Percentiles rank a stretch among this genome's conserved stretches.
Conservation (phyloP, 1,284 basidiomycete genomes). For the Pterulicium gracile region DNA sequence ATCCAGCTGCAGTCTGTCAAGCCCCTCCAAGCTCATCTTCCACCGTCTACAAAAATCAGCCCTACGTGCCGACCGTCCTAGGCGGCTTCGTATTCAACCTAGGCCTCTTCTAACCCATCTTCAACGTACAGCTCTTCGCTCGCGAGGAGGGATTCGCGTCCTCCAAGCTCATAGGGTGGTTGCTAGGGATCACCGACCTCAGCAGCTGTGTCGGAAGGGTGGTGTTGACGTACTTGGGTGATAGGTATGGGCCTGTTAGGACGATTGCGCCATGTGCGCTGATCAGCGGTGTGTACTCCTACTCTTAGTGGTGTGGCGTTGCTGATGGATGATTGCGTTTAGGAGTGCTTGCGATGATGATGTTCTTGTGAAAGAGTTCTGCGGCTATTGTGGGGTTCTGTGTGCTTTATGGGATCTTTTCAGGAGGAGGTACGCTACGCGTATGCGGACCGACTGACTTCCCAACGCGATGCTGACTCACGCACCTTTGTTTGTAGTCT, state of each 20-base stretch:
- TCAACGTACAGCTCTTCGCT: slow-evolving; percentile 19
- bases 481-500: too few relatives aligned
- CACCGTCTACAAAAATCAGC: slow-evolving; percentile 5
- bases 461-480: too few relatives aligned
- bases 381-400: slow-evolving; percentile 16
- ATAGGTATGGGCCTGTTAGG: slow-evolving; percentile 15
- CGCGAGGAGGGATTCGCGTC: slow-evolving; percentile 12
- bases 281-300: slow-evolving; percentile 10
- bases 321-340: neutral
- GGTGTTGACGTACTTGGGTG: slow-evolving; percentile 14
- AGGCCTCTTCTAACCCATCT: slow-evolving; percentile 16
- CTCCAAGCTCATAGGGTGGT: slow-evolving; percentile 14
- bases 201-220: slow-evolving; percentile 16
- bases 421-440: slow-evolving; percentile 13
- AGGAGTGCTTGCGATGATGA: slow-evolving; percentile 15
- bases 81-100: slow-evolving; percentile 15
- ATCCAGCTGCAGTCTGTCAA: too few relatives aligned
- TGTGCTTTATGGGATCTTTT: slow-evolving; percentile 18
- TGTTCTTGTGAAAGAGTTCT: slow-evolving; percentile 15
- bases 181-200: slow-evolving; percentile 17
- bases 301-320: neutral
- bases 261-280: slow-evolving; percentile 14
- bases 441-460: too few relatives aligned
- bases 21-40: slow-evolving; percentile 1
- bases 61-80: slow-evolving; percentile 14